A percentile compares a stretch with the other conserved stretches of the same genome.
Conservation (phyloP, 345 rosid species). For the Ceriops zippeliana region DNA sequence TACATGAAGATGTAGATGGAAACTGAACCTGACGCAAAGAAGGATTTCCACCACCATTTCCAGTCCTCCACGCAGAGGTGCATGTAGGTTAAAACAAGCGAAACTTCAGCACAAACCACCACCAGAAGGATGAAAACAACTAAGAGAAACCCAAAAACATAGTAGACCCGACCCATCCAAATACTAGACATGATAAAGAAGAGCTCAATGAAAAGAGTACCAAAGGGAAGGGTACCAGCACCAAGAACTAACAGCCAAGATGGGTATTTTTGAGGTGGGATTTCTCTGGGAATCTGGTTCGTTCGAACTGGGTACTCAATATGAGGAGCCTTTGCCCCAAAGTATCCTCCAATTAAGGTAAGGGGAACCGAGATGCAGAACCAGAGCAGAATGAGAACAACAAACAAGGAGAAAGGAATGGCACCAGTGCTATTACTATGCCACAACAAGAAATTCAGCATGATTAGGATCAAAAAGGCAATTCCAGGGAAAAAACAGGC, state of each 20-base stretch:
- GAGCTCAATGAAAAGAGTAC: slow-evolving; percentile 74
- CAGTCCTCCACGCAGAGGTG: slow-evolving; percentile 74
- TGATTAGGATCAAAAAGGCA: slow-evolving; percentile 52
- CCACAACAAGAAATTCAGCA: slow-evolving; percentile 60
- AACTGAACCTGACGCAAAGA: slow-evolving; percentile 74
- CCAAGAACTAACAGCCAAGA: slow-evolving; percentile 72
- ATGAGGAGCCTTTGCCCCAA: slow-evolving; percentile 60
- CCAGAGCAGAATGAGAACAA: slow-evolving; percentile 53
- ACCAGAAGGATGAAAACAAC: slow-evolving; percentile 60
- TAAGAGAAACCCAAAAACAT: slow-evolving; percentile 61
- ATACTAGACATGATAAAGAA: slow-evolving; percentile 77
- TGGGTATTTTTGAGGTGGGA: slow-evolving; percentile 73
- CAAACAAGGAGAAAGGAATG: slow-evolving; percentile 55
- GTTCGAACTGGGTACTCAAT: slow-evolving; percentile 73
- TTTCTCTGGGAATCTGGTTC: slow-evolving; percentile 73
- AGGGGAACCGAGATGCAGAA: slow-evolving; percentile 72
- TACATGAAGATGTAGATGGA: slow-evolving; percentile 65
- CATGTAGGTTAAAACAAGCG: slow-evolving; percentile 69
- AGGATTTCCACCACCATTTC: slow-evolving; percentile 82
- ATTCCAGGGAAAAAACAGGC: slow-evolving; percentile 79
- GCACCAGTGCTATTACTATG: slow-evolving; percentile 71
- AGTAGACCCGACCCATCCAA: slow-evolving; percentile 77
- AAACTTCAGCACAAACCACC: slow-evolving; percentile 71
- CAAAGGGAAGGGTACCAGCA: slow-evolving; percentile 73
- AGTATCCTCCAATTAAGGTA: slow-evolving; percentile 59